Conservation (phyloP, 176 grass and related monocot genomes). For the Aegilops speltoides region DNA sequence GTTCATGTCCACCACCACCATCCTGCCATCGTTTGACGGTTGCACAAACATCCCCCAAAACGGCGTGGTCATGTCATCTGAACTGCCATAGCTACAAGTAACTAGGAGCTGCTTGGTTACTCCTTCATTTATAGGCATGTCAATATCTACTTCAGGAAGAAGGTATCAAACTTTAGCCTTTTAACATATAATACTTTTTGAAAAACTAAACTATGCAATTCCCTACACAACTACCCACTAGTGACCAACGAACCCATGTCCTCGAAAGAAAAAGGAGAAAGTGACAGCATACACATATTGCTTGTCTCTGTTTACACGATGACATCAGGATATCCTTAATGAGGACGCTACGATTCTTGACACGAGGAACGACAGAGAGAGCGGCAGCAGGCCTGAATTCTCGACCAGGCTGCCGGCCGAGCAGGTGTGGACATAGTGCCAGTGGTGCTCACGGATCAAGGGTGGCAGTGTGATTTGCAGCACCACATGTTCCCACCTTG, state of each 20-base stretch:
- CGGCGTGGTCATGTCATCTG: neutral
- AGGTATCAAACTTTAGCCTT: neutral
- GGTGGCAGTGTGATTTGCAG: neutral
- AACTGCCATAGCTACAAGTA: neutral
- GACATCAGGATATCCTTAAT: neutral
- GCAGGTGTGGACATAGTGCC: neutral
- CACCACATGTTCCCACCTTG: neutral
- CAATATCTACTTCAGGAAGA: neutral
- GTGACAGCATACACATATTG: neutral
- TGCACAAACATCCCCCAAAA: neutral
- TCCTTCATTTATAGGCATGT: neutral
- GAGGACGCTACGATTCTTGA: neutral
- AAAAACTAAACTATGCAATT: neutral
- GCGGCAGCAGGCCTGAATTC: neutral
- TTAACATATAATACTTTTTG: neutral
- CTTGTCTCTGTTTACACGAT: neutral
- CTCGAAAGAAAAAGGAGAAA: neutral
- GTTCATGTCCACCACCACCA: neutral
- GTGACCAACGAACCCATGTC: neutral
- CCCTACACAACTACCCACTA: neutral
- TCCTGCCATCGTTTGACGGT: neutral
- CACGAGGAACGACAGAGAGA: neutral
- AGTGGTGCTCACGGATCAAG: neutral
- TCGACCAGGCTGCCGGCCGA: neutral
- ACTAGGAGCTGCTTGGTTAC: neutral